Conservation (phyloP, 208 protist genomes). For the Crithidia mellificae region DNA sequence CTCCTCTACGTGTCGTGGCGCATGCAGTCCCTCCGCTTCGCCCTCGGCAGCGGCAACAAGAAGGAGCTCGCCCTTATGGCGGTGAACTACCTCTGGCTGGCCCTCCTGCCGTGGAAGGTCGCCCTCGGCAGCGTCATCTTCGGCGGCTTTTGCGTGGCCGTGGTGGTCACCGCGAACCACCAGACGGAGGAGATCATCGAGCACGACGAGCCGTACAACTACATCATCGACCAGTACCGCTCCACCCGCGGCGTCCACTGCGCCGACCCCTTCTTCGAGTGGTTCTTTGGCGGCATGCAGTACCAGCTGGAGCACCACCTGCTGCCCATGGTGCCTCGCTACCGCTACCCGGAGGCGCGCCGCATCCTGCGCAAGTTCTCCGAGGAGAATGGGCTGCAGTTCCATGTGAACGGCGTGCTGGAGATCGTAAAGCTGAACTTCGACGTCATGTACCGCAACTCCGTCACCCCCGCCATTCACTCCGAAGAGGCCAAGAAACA, state of each 20-base stretch:
- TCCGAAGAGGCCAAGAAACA: conserved; percentile 15
- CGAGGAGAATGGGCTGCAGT: conserved; percentile 69
- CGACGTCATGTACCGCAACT: conserved; percentile 51
- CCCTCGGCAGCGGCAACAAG: conserved; percentile 58
- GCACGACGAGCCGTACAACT: conserved; percentile 71
- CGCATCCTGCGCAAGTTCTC: conserved; percentile 75
- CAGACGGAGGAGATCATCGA: conserved; percentile 85
- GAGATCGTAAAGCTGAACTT: conserved; percentile 75
- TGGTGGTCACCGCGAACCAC: conserved; percentile 80
- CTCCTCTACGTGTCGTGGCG: conserved; percentile 84
- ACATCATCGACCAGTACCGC: conserved; percentile 77
- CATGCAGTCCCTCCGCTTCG: conserved; percentile 69
- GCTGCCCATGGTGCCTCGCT: conserved; percentile 68
- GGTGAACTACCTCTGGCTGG: conserved; percentile 75
- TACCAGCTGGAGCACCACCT: conserved; percentile 88
- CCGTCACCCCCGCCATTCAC: conserved; percentile 26
- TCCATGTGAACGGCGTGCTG: conserved; percentile 65
- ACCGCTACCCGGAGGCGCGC: conserved; percentile 68
- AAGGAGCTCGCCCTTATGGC: conserved; percentile 58
- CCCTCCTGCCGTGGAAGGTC: conserved; percentile 64
- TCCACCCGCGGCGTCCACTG: conserved; percentile 74
- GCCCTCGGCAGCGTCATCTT: conserved; percentile 68
- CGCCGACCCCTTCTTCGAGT: conserved; percentile 73
- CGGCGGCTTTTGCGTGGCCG: conserved; percentile 68
- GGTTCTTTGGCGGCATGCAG: conserved; percentile 86